Base-by-base conservation (phyloP, 257 asterid species). In the Ligustrum vulgare region DNA sequence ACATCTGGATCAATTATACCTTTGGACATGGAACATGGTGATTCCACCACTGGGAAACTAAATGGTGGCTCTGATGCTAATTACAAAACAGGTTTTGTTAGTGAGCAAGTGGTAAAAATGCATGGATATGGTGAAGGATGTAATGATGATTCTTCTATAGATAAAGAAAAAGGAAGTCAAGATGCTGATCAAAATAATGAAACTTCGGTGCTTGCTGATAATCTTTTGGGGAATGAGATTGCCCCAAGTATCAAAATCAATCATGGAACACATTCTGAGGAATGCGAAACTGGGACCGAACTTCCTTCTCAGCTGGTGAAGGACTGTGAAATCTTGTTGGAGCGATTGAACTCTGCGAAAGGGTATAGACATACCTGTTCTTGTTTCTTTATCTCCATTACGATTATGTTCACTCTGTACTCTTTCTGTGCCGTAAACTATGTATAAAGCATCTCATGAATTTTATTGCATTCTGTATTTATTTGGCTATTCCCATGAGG, bases 261-360 rank as follows among this genome's bases (percentile, higher is more conserved):
- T 71, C 73, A 32, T 36, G 76, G 25, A 32, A 70, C 75, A 58
- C 79, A 69, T 80, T 76, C 75, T 73, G 74, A 65, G 56, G 86
- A 82, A 72, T 63, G 56, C 72, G 82, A 70, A 60, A 47, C 76
- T 81, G 89, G 69, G 63, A 71, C 72, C 34, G 83, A 83, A 74
- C 82, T 86, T 71, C 63, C 90, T 70, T 75, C 74, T 16, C 72
- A 74, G 72, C 91, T 93, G 85, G 72, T 88, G 79, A 78, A 87
- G 80, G 82, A 83, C 22, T 78, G 93, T 56, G 91, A 89, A 80
- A 75, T 72, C 68, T 79, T 95, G 78, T 86, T 91, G 73, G 90
- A 86, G 84, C 85, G 85, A 82, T 79, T 95, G 86, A 83, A 85
- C 70, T 75, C 86, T 72, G 63, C 83, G 80, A 81, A 85, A 67